Conservation (phyloP, 73 alveolate species). For the Tetrahymena borealis region DNA sequence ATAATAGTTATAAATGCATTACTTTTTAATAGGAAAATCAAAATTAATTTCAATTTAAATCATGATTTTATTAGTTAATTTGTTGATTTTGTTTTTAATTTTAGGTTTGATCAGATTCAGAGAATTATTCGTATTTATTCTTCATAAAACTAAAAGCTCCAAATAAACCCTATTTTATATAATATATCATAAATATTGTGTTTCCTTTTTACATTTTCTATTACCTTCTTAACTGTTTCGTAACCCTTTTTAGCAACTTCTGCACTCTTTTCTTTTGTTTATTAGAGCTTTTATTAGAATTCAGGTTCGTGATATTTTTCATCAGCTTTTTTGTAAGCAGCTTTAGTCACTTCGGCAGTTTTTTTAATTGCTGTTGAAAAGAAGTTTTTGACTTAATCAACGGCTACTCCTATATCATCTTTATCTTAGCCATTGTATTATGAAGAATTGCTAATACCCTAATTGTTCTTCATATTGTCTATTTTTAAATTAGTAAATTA, state of each 20-base stretch:
- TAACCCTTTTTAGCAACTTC: slow-evolving; percentile 33
- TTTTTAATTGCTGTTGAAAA: slow-evolving; percentile 8
- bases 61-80: neutral
- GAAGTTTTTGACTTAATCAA: slow-evolving; percentile 26
- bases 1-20: too few relatives aligned
- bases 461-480: neutral
- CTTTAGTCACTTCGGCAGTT: slow-evolving; percentile 22
- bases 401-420: slow-evolving; percentile 12
- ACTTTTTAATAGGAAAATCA: too few relatives aligned
- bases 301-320: slow-evolving; percentile 40
- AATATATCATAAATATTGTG: too few relatives aligned
- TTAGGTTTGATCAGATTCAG: neutral
- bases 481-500: neutral
- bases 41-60: neutral
- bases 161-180: slow-evolving; percentile 1
- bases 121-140: neutral
- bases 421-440: neutral
- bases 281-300: slow-evolving; percentile 11
- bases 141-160: neutral
- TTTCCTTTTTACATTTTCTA: too few relatives aligned
- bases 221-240: slow-evolving; percentile 30
- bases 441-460: neutral
- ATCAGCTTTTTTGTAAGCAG: slow-evolving; percentile 23
- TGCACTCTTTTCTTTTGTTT: slow-evolving; percentile 19
- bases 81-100: neutral